Percentiles rank a stretch among this genome's conserved stretches.
phyloP scores from a whole-genome alignment of 768 basidiomycete genomes.

The Boletus pseudo-olivaceus region DNA sequence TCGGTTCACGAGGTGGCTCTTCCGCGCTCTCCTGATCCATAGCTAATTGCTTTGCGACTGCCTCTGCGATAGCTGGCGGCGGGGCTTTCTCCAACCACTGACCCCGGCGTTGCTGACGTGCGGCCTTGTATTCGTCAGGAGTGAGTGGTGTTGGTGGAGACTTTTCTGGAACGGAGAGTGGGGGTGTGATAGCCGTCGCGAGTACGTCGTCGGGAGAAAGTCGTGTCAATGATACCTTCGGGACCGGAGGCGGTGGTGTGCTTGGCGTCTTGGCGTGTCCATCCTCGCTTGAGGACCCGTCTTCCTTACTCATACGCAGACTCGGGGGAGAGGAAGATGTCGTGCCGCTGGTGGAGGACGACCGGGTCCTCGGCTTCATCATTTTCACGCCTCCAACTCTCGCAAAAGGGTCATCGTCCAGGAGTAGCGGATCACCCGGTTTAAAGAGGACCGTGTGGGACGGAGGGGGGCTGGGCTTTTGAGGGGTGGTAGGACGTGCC shows the following conservation, averaged over 20 bases:
- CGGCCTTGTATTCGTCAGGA: slow-evolving; percentile 38
- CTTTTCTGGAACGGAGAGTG: neutral
- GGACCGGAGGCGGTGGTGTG: neutral
- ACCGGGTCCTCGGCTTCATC: slow-evolving; percentile 27
- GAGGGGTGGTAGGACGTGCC: slow-evolving; percentile 33
- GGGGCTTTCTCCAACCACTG: slow-evolving; percentile 38
- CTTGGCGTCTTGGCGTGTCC: slow-evolving; percentile 2
- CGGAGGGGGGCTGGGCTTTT: slow-evolving; percentile 15
- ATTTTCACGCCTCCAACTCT: slow-evolving; percentile 51
- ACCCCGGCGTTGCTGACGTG: slow-evolving; percentile 40
- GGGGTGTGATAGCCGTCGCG: neutral
- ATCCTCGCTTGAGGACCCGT: slow-evolving; percentile 4
- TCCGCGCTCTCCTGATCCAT: slow-evolving; percentile 12
- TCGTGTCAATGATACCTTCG: neutral
- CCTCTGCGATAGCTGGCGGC: slow-evolving; percentile 34
- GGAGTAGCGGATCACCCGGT: slow-evolving; percentile 23
- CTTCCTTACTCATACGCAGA: slow-evolving; percentile 2
- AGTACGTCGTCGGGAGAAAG: neutral
- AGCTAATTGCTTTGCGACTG: slow-evolving; percentile 23
- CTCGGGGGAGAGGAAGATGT: neutral
- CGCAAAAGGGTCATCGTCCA: slow-evolving; percentile 47
- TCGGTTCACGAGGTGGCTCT: slow-evolving; percentile 18
- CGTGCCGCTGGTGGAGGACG: neutral
- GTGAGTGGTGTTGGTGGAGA: slow-evolving; percentile 19
- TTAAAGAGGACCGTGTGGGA: slow-evolving; percentile 6